Evolutionary conservation across 768 basidiomycete genomes (phyloP), one percentile per base, ranked within the genome.

Genomic region (Chalciporus sphaerocephalus): DNA sequence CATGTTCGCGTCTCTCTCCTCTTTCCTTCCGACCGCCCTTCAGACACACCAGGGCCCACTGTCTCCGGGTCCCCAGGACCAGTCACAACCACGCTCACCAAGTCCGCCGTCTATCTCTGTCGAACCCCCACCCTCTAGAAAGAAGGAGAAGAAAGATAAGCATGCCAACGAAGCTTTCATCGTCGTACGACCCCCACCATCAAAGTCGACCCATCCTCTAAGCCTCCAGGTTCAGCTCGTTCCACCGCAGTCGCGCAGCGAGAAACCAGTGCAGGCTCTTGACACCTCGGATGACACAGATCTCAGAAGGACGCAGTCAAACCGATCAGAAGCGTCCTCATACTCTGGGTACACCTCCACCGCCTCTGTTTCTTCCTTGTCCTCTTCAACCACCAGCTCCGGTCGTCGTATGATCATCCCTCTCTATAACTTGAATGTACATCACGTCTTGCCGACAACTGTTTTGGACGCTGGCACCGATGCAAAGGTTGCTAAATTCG

Each of bases 141-240:
- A 68, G 62, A 78, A 73, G 61, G 72, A 70, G 49, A 73, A 66
- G 61, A 66, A 61, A 54, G 73, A 68, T 52, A 69, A 67, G 44
- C 60, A 57, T 34, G 62, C 71, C 7, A 74, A 74, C 56, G 80
- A 81, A 69, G 89, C 87, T 0, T 92, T 93, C 69, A 88, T 94
- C 46, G 82, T 95, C 59, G 93, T 95, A 44, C 81, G 89, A 40
- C 93, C 93, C 5, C 92, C 92, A 2, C 90, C 91, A 1, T 80
- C 87, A 6, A 81, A 83, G 56, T 74, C 79, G n/a, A 87, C 87
- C 51, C 90, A 94, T 53, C 87, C 92, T 1, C 73, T 94, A 35
- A 93, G 94, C 61, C 74, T 95, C 1, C 93, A 96, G 57, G 83
- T 96, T 10, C 93, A 96, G 64, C 83, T 96, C 33, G 85, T 95